phyloP scores from a whole-genome alignment of 2,329 filamentous ascomycete species.

The Daldinia sp. region DNA sequence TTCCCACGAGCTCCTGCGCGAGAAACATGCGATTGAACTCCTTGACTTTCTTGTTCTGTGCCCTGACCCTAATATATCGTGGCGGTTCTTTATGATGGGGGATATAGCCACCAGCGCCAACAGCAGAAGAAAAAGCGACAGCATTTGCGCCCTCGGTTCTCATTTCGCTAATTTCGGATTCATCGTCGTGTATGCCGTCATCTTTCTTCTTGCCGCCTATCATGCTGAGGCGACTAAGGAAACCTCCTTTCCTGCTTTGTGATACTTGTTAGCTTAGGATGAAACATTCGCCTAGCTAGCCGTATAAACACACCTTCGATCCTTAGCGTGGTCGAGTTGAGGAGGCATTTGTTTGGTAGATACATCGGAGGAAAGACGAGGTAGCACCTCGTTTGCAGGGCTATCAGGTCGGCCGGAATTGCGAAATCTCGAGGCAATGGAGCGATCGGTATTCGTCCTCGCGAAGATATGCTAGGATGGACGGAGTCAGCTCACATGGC shows the following conservation, averaged over 20 bases:
- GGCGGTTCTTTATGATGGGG: constrained; percentile 89
- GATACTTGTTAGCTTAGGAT: constrained; percentile 8
- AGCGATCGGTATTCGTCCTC: constrained; percentile 47
- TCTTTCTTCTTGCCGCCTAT: constrained; percentile 80
- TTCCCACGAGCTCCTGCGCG: constrained; percentile 85
- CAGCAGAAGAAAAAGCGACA: constrained; percentile 79
- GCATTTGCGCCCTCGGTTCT: constrained; percentile 84
- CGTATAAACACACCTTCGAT: constrained; percentile 68
- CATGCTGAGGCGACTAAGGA: constrained; percentile 83
- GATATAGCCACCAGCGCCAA: constrained; percentile 77
- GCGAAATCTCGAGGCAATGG: constrained; percentile 57
- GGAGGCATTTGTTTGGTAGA: constrained; percentile 47
- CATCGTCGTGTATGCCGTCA: constrained; percentile 66
- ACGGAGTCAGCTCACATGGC: constrained; percentile 7
- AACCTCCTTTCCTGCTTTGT: constrained; percentile 76
- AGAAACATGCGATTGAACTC: constrained; percentile 91
- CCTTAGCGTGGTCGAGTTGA: constrained; percentile 57
- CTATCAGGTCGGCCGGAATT: constrained; percentile 62
- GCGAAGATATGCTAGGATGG: constrained; percentile 56
- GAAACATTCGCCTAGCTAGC: constrained; percentile 1
- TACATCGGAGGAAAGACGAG: constrained; percentile 54
- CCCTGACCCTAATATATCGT: constrained; percentile 85
- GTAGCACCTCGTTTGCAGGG: constrained; percentile 53
- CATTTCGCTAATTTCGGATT: constrained; percentile 71
- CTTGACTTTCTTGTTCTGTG: constrained; percentile 79